Percentiles rank a stretch among this genome's conserved stretches.
These are phyloP conservation scores for Phytopythium boreale DNA, from an alignment of 352 stramenopile species.

Conservation along the genomic window DNA sequence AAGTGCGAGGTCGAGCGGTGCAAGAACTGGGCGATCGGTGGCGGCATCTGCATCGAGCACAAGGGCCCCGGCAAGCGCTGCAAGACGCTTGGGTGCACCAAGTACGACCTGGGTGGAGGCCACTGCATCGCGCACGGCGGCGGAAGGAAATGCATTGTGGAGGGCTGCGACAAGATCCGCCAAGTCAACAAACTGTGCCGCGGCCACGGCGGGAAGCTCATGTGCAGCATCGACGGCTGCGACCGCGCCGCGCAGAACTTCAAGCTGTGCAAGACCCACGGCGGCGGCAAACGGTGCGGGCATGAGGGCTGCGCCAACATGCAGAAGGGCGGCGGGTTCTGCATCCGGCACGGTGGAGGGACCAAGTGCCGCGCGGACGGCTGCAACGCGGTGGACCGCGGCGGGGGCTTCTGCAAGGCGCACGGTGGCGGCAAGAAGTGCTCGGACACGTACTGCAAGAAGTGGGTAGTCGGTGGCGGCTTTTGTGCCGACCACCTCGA, in stretches of 20 bases:
- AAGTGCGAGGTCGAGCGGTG: constrained; percentile 76
- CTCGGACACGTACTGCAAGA: constrained; percentile 59
- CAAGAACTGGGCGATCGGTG: constrained; percentile 78
- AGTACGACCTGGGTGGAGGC: constrained; percentile 77
- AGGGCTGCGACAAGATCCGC: constrained; percentile 83
- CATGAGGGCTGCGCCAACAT: constrained; percentile 79
- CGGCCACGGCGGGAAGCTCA: constrained; percentile 74
- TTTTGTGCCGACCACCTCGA: constrained; percentile 71
- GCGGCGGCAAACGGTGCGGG: constrained; percentile 67
- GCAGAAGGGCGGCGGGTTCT: constrained; percentile 82
- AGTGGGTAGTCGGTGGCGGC: constrained; percentile 76
- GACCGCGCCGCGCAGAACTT: constrained; percentile 76
- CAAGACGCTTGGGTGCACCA: constrained; percentile 74
- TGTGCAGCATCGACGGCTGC: constrained; percentile 79
- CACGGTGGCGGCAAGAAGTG: constrained; percentile 86
- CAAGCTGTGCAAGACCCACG: constrained; percentile 82
- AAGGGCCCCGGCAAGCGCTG: constrained; percentile 78
- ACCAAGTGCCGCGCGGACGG: constrained; percentile 70
- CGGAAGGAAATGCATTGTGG: constrained; percentile 76
- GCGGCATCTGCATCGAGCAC: constrained; percentile 72
- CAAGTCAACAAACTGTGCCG: constrained; percentile 85
- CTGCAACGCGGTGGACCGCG: constrained; percentile 66
- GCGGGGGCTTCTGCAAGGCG: constrained; percentile 81
- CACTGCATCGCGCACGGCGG: constrained; percentile 86
- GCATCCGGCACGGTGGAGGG: constrained; percentile 79